Evolutionary conservation across 805 yeast species (phyloP), one percentile per base, ranked within the genome.

Genomic region (Ogataea haglerorum): DNA sequence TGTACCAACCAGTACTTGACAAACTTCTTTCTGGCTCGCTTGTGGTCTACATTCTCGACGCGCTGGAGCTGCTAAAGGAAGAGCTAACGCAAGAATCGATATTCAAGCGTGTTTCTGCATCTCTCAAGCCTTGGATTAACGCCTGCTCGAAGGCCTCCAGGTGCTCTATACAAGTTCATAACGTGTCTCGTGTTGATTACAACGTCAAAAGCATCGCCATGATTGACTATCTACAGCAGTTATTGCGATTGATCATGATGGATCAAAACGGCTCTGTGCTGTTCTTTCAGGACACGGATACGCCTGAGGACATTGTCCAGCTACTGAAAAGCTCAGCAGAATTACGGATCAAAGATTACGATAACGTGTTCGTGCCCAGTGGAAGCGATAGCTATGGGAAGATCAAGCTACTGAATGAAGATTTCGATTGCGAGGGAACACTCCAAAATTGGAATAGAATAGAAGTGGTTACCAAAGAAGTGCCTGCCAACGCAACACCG

Each of bases 301-400:
- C 33, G 2, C 16, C 30, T 12, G 2, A 7, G 6, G 40, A 43
- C 17, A 10, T 45, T 3, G 12, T 29, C 6, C 15, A 14, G 9
- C 27, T 40, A 13, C 21, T 43, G 16, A 19, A 9, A 5, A 28
- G 26, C 10, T 9, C 28, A 1, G 18, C 34, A 10, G 35, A 22
- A 4, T 44, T 21, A 32, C 36, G 42, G 8, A 25, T 52, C 10
- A 43, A 46, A 6, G 60, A 55, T 18, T 49, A 42, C 33, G 45
- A 42, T 15, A 29, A 36, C 10, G 36, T 61, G 12, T 30, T 58
- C 15, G 65, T 80, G 2, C 81, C 82, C 0, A 41, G 44, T 6
- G 78, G 75, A 0, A 64, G 71, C 63, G 88, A 82, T 46, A 60
- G 80, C 3, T 64, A 72, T 67, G 66, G 67, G 15, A 72, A 77